These are phyloP conservation scores for Diaporthe citri DNA, from an alignment of 2,329 filamentous ascomycete genomes.

Conservation along the genomic window DNA sequence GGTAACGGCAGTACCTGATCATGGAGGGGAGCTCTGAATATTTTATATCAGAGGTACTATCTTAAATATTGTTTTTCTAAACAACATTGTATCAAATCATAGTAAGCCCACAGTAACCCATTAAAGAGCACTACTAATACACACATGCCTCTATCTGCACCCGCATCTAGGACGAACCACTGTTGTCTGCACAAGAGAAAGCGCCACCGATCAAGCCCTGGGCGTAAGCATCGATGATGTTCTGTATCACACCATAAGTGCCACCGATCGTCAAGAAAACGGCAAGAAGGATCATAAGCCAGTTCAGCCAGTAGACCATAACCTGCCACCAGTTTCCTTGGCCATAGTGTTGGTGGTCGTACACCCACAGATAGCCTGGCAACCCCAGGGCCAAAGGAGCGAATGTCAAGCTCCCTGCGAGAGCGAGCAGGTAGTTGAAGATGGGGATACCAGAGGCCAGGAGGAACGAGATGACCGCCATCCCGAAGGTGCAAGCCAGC, in stretches of 20 bases:
- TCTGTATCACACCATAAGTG: conserved; percentile 37
- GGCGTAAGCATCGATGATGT: conserved; percentile 38
- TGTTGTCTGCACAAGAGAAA: conserved; percentile 40
- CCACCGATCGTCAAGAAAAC: conserved; percentile 39
- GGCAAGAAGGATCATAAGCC: conserved; percentile 35
- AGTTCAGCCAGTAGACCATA: conserved; percentile 33
- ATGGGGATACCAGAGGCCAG: conserved; percentile 46
- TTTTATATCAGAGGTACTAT: neutral
- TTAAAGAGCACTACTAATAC: neutral
- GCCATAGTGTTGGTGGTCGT: conserved; percentile 34
- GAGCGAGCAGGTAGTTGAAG: conserved; percentile 43
- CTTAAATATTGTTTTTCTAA: neutral
- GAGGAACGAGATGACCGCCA: conserved; percentile 44
- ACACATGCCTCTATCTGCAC: neutral
- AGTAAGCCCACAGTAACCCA: neutral
- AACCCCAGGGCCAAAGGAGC: conserved; percentile 35
- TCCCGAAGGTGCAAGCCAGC: conserved; percentile 46
- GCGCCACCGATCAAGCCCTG: conserved; percentile 35
- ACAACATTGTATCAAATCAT: no score
- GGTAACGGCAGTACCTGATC: no score
- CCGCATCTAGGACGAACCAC: conserved; percentile 14
- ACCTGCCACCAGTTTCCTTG: conserved; percentile 12
- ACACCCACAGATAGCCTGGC: conserved; percentile 35
- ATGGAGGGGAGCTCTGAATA: no score
- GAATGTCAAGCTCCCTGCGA: conserved; percentile 39